Conservation (phyloP, 306 rosid species). For the Biancaea sappan region DNA sequence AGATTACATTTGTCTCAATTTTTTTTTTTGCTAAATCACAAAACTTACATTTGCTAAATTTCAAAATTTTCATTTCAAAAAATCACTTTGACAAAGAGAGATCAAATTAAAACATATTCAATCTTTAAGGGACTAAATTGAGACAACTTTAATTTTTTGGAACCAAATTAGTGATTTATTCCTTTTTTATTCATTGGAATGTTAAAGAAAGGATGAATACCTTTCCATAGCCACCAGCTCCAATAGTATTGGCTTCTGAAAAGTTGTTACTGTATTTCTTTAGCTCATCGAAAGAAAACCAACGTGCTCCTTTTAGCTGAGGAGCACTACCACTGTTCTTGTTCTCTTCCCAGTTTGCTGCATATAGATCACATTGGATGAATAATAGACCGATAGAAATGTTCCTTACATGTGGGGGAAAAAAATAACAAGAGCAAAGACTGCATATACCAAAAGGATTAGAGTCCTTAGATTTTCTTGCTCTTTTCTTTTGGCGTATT, state of each 20-base stretch:
- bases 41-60: no score
- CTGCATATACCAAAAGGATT: constrained; percentile 56
- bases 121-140: no score
- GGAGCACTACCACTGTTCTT: constrained; percentile 47
- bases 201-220: no score
- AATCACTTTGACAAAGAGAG: no score
- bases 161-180: no score
- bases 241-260: constrained; percentile 28
- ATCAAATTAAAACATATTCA: no score
- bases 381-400: constrained; percentile 22
- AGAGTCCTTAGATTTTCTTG: constrained; percentile 43
- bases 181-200: no score
- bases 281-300: constrained; percentile 74
- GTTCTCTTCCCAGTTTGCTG: constrained; percentile 52
- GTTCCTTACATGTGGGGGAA: constrained; percentile 12
- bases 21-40: no score
- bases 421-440: constrained; percentile 9
- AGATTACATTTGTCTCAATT: no score
- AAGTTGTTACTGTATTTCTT: constrained; percentile 56
- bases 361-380: constrained; percentile 33
- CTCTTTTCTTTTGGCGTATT: constrained; percentile 54
- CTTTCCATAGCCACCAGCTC: constrained; percentile 86
- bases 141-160: no score
- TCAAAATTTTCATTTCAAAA: no score
- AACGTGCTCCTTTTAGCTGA: constrained; percentile 65